Percentiles rank a stretch among this genome's conserved stretches.
Conservation (phyloP, 495 filamentous ascomycete species). For the Penicillium arizonense region DNA sequence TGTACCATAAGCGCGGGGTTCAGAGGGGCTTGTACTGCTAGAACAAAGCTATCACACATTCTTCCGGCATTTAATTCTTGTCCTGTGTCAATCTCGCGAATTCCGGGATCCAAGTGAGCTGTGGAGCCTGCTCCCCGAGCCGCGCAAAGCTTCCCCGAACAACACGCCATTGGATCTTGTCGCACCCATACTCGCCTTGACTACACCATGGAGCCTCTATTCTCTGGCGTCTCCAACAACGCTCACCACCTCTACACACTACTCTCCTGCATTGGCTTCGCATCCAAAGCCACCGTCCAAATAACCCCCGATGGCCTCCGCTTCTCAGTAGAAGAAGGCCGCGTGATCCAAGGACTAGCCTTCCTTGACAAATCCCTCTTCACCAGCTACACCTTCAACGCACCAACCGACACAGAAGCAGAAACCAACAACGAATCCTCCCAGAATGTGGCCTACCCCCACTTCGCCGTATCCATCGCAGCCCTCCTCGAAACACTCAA, state of each 20-base stretch:
- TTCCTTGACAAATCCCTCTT: conserved; percentile 87
- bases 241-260: conserved; percentile 86
- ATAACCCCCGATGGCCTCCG: conserved; percentile 79
- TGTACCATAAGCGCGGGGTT: conserved; percentile 41
- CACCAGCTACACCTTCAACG: conserved; percentile 70
- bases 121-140: conserved; percentile 7
- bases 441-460: conserved; percentile 35
- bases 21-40: conserved; percentile 36
- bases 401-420: conserved; percentile 27
- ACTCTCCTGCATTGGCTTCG: conserved; percentile 82
- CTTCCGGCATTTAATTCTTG: conserved; percentile 8
- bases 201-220: conserved; percentile 51
- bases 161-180: too few species aligned
- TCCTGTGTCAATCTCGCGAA: conserved; percentile 7
- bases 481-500: conserved; percentile 92
- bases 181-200: neutral
- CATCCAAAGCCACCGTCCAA: conserved; percentile 76
- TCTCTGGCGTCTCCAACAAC: conserved; percentile 82
- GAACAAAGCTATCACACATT: conserved; percentile 27
- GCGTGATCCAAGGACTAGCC: conserved; percentile 81
- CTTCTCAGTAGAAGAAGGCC: conserved; percentile 81
- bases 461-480: conserved; percentile 81
- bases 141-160: conserved; percentile 5
- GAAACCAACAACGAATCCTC: conserved; percentile 34
- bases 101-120: neutral